These are phyloP conservation scores for Didymella pomorum DNA, from an alignment of 2,329 filamentous ascomycete genomes.

Conservation along the genomic window DNA sequence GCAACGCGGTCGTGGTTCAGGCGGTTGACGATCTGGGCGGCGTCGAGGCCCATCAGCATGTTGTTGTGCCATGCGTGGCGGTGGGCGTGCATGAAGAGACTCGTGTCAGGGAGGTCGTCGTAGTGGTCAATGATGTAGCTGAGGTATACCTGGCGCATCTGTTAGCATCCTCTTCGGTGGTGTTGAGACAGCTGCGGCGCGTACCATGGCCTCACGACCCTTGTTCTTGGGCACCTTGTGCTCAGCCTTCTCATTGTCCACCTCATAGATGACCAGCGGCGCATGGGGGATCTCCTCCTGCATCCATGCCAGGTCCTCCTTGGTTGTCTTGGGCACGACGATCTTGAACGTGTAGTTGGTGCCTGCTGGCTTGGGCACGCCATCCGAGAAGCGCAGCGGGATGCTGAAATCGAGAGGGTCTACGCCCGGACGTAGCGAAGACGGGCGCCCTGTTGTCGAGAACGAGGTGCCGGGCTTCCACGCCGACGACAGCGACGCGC, in stretches of 20 bases:
- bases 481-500: slow-evolving; percentile 23
- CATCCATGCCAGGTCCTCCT: slow-evolving; percentile 51
- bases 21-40: slow-evolving; percentile 59
- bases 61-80: slow-evolving; percentile 68
- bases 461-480: slow-evolving; percentile 26
- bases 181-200: slow-evolving; percentile 9
- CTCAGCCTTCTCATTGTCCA: slow-evolving; percentile 59
- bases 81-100: slow-evolving; percentile 67
- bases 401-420: slow-evolving; percentile 49
- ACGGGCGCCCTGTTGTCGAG: slow-evolving; percentile 13
- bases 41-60: slow-evolving; percentile 59
- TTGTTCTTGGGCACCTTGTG: slow-evolving; percentile 65
- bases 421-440: slow-evolving; percentile 27
- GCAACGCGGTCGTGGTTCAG: slow-evolving; percentile 62
- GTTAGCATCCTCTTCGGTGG: slow-evolving; percentile 14
- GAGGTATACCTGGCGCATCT: slow-evolving; percentile 56
- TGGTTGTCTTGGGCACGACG: slow-evolving; percentile 49
- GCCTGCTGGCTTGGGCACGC: slow-evolving; percentile 42
- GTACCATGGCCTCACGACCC: slow-evolving; percentile 66
- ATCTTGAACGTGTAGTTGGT: slow-evolving; percentile 49
- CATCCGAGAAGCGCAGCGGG: slow-evolving; percentile 44
- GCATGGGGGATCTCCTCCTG: slow-evolving; percentile 44
- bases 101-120: slow-evolving; percentile 64
- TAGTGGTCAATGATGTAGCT: slow-evolving; percentile 71
- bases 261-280: slow-evolving; percentile 59